Base-by-base conservation (phyloP, 148 eudicot species). In the Cornus controversa region DNA sequence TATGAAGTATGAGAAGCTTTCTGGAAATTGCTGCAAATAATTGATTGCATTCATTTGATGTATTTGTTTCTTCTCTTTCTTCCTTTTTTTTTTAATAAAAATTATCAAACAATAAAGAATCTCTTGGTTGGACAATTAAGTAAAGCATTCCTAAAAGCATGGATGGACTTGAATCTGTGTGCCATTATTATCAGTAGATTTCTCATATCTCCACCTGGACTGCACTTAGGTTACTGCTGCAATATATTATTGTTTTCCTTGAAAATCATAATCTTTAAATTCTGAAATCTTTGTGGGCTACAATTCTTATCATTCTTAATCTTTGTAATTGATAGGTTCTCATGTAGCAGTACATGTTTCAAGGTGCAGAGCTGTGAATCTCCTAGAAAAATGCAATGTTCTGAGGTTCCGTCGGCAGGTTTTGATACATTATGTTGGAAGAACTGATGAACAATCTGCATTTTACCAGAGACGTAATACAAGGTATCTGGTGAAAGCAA, bases 401-500 rank as follows among this genome's bases (percentile, higher is more conserved):
- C 28, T 69, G 77, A 86, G 75, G 40, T 84, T 78, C 50, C 85
- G 71, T 58, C 75, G 23, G 50, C 71, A 73, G 75, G 50, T 80
- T 42, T 50, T 74, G 29, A 74, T 69, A 28, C 78, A 68, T 70
- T 79, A 84, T 70, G 67, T 73, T 65, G 68, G 70, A 34, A 64
- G 37, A 26, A 45, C 74, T 76, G 69, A 64, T 64, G 77, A 73
- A 75, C 85, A 72, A 67, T 54, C 57, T 71, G 26, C 80, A 40
- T 64, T 76, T 14, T 71, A 71, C 67, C 85, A 64, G 14, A 84
- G 78, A 70, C 77, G 82, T 36, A 72, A 70, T 57, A 71, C 47
- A 37, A 87, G 81, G 71, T 82, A 74, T 58, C 40, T 82, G 22
- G 79, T 80, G 34, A 87, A 86, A 69, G 87, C 96, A 47, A 84